Evolutionary conservation across 345 rosid species (phyloP).

Genomic region (Eucalyptus decipiens): DNA sequence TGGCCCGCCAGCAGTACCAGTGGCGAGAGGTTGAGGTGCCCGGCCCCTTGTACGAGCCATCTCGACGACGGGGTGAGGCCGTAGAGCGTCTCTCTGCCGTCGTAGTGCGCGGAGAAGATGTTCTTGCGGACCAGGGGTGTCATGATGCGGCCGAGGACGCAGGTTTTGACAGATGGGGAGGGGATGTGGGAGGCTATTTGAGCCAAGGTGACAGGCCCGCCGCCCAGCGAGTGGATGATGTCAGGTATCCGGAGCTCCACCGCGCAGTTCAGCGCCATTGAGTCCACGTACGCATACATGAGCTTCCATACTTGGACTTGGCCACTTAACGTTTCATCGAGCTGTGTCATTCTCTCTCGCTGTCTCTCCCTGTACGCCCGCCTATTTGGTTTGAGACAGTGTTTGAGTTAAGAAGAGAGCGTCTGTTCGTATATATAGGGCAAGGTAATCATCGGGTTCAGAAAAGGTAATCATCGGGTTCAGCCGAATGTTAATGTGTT

Average conservation of each 20-base stretch:
- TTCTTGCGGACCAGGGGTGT: constrained; percentile 3
- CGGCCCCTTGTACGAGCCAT: constrained; percentile 14
- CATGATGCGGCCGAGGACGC: constrained; percentile 6
- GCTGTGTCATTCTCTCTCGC: too few species aligned
- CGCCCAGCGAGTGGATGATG: constrained; percentile 6
- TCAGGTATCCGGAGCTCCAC: constrained; percentile 17
- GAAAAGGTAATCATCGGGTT: background rate
- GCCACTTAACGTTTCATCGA: background rate
- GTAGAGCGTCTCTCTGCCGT: constrained; percentile 6
- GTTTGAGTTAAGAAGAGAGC: background rate
- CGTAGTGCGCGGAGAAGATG: constrained; percentile 1
- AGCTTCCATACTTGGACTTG: constrained; percentile 2
- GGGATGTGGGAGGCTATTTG: constrained; percentile 6
- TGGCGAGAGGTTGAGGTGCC: constrained; percentile 4
- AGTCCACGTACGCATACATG: constrained; percentile 2
- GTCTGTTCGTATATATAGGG: background rate
- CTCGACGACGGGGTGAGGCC: constrained; percentile 7
- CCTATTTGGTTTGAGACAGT: too few species aligned
- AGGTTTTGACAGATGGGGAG: background rate
- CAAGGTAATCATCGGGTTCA: background rate
- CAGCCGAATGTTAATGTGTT: background rate
- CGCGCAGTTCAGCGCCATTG: constrained; percentile 10
- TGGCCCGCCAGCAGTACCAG: constrained; percentile 7
- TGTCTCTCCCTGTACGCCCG: background rate
- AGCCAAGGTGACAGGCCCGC: background rate